Conservation (phyloP, 1,284 basidiomycete genomes). For the Mrakiaceae sp. region DNA sequence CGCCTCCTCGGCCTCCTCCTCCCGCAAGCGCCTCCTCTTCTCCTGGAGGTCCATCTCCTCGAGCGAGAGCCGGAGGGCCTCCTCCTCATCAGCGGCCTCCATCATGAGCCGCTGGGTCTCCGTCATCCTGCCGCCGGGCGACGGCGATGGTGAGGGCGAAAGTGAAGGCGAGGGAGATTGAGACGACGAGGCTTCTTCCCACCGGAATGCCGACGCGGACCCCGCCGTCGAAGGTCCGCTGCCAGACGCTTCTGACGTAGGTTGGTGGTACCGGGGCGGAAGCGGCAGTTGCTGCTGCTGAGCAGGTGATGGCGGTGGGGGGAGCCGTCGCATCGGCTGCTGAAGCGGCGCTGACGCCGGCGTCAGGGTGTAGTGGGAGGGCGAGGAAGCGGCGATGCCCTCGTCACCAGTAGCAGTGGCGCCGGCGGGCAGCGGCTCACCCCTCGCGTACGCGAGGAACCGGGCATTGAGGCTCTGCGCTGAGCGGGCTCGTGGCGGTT, state of each 20-base stretch:
- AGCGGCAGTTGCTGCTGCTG: background rate
- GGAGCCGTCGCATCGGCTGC: background rate
- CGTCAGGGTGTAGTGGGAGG: background rate
- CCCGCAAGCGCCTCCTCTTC: background rate
- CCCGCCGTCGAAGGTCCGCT: too few species aligned
- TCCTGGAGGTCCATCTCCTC: slow-evolving; percentile 5
- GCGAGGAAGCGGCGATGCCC: background rate
- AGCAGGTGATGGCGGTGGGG: background rate
- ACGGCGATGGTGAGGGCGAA: background rate
- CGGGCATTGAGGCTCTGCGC: slow-evolving; percentile 6
- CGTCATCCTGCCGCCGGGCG: background rate
- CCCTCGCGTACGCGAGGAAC: background rate
- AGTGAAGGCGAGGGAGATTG: background rate
- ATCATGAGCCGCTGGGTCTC: background rate
- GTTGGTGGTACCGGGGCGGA: background rate
- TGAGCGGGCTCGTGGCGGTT: background rate
- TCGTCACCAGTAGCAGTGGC: background rate
- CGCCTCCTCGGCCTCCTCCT: background rate
- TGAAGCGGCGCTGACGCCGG: background rate
- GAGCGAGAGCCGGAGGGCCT: background rate
- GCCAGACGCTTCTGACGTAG: too few species aligned
- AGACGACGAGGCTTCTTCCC: background rate
- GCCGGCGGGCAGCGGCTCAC: background rate
- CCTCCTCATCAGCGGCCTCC: background rate
- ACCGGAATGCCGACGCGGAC: too few species aligned